Evolutionary conservation across 495 filamentous ascomycete genomes (phyloP), one percentile per base, ranked within the genome.

Genomic region (Arthonia radiata): DNA sequence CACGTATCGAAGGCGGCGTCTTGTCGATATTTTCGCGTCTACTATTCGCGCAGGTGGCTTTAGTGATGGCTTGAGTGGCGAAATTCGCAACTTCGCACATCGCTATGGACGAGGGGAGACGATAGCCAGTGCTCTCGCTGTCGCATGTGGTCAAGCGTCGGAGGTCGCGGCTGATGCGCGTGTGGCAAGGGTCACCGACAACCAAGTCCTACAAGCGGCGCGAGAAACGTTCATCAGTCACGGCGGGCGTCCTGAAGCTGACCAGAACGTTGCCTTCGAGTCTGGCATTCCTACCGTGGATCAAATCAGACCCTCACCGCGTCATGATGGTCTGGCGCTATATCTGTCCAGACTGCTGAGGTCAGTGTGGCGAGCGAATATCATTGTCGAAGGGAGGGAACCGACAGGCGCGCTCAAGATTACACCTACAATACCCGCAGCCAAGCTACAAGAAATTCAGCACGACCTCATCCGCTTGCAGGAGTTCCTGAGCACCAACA

Each of bases 21-120:
- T 94, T 5, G 80, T 94, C 4, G 86, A 99, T 38, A 74, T 92
- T 4, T 92, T 99, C 41, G 81, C 82, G 13, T 61, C 73, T 1
- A 56, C 75, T 13, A 69, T 90, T 18, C 59, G 73, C 19, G 54
- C 56, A 31, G 64, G 69, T n/a, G 56, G 64, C 3, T 22, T 29
- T 7, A 70, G 83, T 5, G 81, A 91, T 23, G 79, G 69, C 3
- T 40, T 81, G 3, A 75, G 89, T 27, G 66, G 57, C 2, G 76
- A 91, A 29, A 55, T 82, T 22, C 71, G 70, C 28, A 76, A 63
- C 29, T 91, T 94, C 39, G 71, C 79, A 30, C 56, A 61, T 18
- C 59, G 62, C 3, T 93, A 94, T 46, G 89, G 89, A 18, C 61
- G 76, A 1, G 66, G 64, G 2, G 86, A 99, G 43, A 79, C 71